phyloP scores from a whole-genome alignment of 2,329 filamentous ascomycete species.

The Sclerotinia borealis region DNA sequence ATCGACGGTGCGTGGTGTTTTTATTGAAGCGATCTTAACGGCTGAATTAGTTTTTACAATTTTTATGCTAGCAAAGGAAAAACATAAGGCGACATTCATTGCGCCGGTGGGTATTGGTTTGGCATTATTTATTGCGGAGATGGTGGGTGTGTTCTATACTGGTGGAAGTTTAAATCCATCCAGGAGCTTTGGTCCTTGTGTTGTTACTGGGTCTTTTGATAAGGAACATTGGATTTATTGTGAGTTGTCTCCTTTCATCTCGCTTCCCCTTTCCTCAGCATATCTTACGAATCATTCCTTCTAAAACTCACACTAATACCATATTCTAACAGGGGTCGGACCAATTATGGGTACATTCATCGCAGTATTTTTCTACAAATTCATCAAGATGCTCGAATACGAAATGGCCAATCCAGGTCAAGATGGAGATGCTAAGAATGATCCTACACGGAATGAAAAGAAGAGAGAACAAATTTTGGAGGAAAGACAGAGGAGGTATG shows the following conservation, averaged over 20 bases:
- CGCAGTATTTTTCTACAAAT: conserved; percentile 42
- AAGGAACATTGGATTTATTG: conserved; percentile 44
- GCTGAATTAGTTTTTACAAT: conserved; percentile 44
- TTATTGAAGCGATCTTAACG: conserved; percentile 45
- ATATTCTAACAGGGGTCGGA: conserved; percentile 37
- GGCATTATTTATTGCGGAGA: conserved; percentile 41
- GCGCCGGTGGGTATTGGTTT: conserved; percentile 44
- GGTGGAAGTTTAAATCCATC: conserved; percentile 44
- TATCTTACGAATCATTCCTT: neutral
- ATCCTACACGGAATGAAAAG: conserved; percentile 8
- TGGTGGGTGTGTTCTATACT: conserved; percentile 43
- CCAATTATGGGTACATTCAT: conserved; percentile 45
- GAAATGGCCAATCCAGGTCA: conserved; percentile 38
- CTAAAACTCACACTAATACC: neutral
- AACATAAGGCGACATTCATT: conserved; percentile 42
- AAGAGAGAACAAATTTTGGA: conserved; percentile 5
- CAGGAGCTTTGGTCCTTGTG: conserved; percentile 42
- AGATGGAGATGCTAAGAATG: conserved; percentile 16
- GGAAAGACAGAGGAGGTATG: neutral
- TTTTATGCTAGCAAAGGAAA: conserved; percentile 46
- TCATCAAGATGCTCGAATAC: conserved; percentile 47
- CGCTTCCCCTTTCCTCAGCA: neutral
- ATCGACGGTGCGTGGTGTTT: conserved; percentile 39
- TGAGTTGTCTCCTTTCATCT: neutral
- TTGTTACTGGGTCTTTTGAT: conserved; percentile 38